Base-by-base conservation (phyloP, 768 basidiomycete species). In the Phlegmacium glaucopus region DNA sequence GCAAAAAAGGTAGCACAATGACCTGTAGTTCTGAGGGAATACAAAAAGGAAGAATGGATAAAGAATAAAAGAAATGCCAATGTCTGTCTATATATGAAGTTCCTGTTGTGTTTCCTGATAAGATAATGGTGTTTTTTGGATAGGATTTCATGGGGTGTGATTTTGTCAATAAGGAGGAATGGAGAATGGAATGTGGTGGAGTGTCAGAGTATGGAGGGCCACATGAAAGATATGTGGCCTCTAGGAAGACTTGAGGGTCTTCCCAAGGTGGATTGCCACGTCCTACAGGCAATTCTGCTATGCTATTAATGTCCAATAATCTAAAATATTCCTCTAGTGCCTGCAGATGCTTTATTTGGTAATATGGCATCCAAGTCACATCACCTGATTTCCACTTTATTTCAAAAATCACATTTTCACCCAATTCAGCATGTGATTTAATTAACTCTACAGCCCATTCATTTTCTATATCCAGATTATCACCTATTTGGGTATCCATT, bases 321-420 rank as follows among this genome's bases (percentile, higher is more conserved):
- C 69, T 61, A 0, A 69, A 51, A 50, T 72, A 72, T 4, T 53
- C 47, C 0, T 39, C 17, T 4, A 70, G 36, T 0, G 59, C 60
- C 0, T 55, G 45, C 0, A 68, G 39, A 13, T 60, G 56, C 9
- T 39, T 36, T 0, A 69, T 52, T 30, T 61, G 49, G 8, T 51
- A 29, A 34, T 46, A 51, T 4, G 38, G 50, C 6, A 65, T 35
- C 70, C 70, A 71, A 13, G 59, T 58, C 2, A 45, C 41, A 26
- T 63, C 60, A 0, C 60, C 49, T 4, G 55, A 53, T 39, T 54
- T 55, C 62, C 60, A 61, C 15, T 45, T n/a, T 4, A 61, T 39
- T 36, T 61, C 46, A 38, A 65, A 65, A 1, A 52, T 2, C 0
- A 59, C 39, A 12, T 53, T 39, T 2, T 28, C 48, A 1, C n/a